Base-by-base conservation (phyloP, 1,284 basidiomycete species). In the Rugosomyces carneus region DNA sequence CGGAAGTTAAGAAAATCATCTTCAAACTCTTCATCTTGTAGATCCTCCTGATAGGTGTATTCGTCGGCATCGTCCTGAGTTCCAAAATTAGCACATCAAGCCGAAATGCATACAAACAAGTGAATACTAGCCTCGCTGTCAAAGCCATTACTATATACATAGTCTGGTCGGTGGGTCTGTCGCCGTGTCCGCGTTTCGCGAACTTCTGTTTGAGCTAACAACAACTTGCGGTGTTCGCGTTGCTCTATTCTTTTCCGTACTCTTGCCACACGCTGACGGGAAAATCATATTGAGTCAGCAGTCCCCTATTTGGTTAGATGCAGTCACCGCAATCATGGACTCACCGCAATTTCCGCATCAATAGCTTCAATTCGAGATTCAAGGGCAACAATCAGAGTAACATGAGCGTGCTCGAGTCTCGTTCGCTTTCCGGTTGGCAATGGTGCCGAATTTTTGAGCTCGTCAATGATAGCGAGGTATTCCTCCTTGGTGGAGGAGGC, bases 181-280 rank as follows among this genome's bases (percentile, higher is more conserved):
- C 83, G 72, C 50, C 80, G 73, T 24, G 87, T 89, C 50, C 87
- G 74, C 21, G 86, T 89, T 61, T 83, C 77, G 49, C 87, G 76
- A 49, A 88, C 65, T 61, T 89, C 86, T 37, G 82, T 80, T 58
- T 87, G 84, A 5, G 81, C 84, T 54, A 79, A 67, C 50, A 84
- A 67, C 21, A 80, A 60, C 40, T 78, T 72, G 47, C 73, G 75
- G 57, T 85, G 80, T 61, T 87, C 81, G 42, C 73, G 75, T 60
- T 85, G 80, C 59, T 87, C 81, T 42, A 84, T 71, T 63, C 81
- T 84, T 64, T 73, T 78, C 48, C 78, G 74, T 9, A 71, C 76
- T 57, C 74, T 80, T 58, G 80, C 76, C 37, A 88, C 75, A 47
- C 85, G 77, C 87, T 89, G 58, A 51, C 51, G n/a, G n/a, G n/a